Evolutionary conservation across 2,329 filamentous ascomycete genomes (phyloP).

Genomic region (Hymenoscyphus linearis): DNA sequence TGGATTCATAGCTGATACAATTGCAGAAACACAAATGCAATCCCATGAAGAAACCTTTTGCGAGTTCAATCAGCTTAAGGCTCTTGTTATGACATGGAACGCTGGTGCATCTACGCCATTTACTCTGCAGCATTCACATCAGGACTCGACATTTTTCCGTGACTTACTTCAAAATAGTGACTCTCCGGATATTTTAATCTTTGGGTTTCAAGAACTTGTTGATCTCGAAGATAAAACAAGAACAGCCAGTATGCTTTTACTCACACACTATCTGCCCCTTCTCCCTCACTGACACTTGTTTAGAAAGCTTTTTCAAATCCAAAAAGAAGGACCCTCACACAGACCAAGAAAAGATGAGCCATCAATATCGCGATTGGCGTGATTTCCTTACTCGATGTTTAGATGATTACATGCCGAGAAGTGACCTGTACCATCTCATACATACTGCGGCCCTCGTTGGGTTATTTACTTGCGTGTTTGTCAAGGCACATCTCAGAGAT

Average conservation of each 20-base stretch:
- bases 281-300: conserved; percentile 26
- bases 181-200: conserved; percentile 84
- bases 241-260: conserved; percentile 65
- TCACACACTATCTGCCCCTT: neutral
- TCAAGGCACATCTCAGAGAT: conserved; percentile 71
- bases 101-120: conserved; percentile 92
- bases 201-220: conserved; percentile 98
- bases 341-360: conserved; percentile 88
- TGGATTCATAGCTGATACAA: neutral
- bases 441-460: conserved; percentile 89
- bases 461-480: conserved; percentile 92
- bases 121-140: conserved; percentile 64
- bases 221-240: conserved; percentile 96
- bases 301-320: conserved; percentile 80
- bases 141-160: conserved; percentile 73
- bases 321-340: conserved; percentile 75
- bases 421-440: conserved; percentile 76
- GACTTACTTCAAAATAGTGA: conserved; percentile 71
- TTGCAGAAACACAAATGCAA: conserved; percentile 74
- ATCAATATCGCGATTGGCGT: conserved; percentile 94
- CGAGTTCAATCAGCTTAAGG: conserved; percentile 74
- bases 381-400: conserved; percentile 80
- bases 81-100: conserved; percentile 90
- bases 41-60: conserved; percentile 77
- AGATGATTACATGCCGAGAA: conserved; percentile 73